Base-by-base conservation (phyloP, 257 asterid species). In the Dorcoceras hygrometricum region DNA sequence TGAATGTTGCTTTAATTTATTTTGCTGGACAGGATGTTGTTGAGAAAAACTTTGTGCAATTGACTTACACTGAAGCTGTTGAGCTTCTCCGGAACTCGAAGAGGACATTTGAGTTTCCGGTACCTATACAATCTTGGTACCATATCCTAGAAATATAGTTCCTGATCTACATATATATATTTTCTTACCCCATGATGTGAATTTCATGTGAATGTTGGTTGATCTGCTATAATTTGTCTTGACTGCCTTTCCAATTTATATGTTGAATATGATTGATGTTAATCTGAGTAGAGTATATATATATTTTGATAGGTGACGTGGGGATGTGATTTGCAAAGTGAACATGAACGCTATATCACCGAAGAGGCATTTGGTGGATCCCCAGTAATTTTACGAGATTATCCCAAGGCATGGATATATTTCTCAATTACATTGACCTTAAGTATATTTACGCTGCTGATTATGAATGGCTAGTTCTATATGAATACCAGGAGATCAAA, bases 241-340 rank as follows among this genome's bases (percentile, higher is more conserved):
- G 4, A n/a, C n/a, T 39, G 19, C 19, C 19, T 43, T 34, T 39
- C 14, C 14, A 43, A 10, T 43, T 43, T 14, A 43, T 14, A 6
- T 12, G 19, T 43, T 43, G 51, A 43, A 43, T 43, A 3, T 14
- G 51, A 43, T 14, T 14, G 19, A 14, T 36, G 48, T 14, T 43
- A 43, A 43, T 4, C 4, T 36, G 48, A 43, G 51, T 43, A 12
- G 48, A 36, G 48, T 11, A 36, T 11, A 36, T 36, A 10, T 57
- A 11, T 74, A 67, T 71, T 62, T 3, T 76, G 43, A 60, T 80
- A 94, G 98, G 96, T 94, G 69, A 80, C 82, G 59, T 94, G 99
- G 99, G 98, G 99, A 76, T 87, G 97, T 79, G 99, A 94, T 80
- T 84, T 94, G 84, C 99, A 94, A 83, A 94, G 98, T 73, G 99